These are phyloP conservation scores for Phyllosticta paracitricarpa DNA, from an alignment of 2,329 filamentous ascomycete species.

Conservation along the genomic window DNA sequence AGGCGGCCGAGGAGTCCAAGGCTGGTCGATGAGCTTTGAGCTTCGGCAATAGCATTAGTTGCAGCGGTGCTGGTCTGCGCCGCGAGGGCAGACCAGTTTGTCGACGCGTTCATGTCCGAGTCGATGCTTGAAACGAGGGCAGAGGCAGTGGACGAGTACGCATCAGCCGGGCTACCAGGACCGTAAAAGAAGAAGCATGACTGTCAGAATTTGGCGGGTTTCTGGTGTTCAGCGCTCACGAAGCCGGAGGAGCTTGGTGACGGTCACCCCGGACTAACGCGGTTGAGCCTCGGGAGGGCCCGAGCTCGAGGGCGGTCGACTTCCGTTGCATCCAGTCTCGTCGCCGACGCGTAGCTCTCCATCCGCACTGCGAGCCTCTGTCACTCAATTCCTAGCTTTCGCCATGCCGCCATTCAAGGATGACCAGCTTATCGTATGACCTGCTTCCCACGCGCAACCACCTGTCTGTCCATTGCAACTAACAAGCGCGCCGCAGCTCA, in stretches of 20 bases:
- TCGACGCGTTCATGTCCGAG: neutral
- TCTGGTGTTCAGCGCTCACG: neutral
- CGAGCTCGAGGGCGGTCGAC: neutral
- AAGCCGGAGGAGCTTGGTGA: neutral
- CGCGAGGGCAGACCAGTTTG: neutral
- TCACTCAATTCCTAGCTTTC: neutral
- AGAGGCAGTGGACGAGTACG: neutral
- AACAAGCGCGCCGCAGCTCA: constrained; percentile 36
- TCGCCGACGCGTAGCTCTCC: constrained; percentile 6
- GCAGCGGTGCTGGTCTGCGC: neutral
- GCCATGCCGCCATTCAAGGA: constrained; percentile 36
- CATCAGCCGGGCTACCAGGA: neutral
- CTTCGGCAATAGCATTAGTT: constrained; percentile 3
- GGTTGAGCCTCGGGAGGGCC: neutral
- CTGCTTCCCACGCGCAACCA: neutral
- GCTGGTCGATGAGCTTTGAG: constrained; percentile 15
- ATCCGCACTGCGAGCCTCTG: constrained; percentile 3
- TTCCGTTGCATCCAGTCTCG: neutral
- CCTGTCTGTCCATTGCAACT: neutral
- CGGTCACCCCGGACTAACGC: neutral
- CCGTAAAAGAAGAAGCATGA: neutral
- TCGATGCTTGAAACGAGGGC: neutral
- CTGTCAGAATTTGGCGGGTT: neutral
- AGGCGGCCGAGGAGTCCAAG: constrained; percentile 39
- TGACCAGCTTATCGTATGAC: constrained; percentile 34